These are phyloP conservation scores for Nannochloris sp. DNA, from an alignment of 139 green algal species.

Conservation along the genomic window DNA sequence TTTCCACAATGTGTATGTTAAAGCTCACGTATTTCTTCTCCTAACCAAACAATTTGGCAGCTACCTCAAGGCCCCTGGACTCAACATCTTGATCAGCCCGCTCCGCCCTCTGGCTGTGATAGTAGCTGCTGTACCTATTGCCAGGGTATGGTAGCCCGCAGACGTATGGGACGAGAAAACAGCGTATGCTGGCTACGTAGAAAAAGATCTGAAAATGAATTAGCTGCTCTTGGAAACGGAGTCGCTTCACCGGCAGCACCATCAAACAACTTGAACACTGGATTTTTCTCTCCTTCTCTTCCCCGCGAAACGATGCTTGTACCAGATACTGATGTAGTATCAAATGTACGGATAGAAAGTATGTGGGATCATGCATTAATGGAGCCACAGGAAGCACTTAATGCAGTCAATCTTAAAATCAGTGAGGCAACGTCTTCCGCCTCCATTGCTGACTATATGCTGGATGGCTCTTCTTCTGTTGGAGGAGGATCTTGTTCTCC, in stretches of 20 bases:
- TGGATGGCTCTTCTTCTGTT: neutral
- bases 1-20: too few relatives aligned
- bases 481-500: too few relatives aligned
- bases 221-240: too few relatives aligned
- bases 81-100: neutral
- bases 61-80: neutral
- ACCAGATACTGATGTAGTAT: neutral
- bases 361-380: constrained; percentile 19
- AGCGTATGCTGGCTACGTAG: constrained; percentile 21
- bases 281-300: neutral
- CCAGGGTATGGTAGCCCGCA: neutral
- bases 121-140: constrained; percentile 20
- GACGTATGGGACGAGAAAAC: neutral
- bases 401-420: neutral
- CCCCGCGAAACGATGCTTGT: neutral
- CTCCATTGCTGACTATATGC: neutral
- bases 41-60: neutral
- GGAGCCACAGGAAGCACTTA: neutral
- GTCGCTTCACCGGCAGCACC: neutral
- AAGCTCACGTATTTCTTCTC: too few relatives aligned
- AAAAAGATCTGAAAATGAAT: constrained; percentile 7
- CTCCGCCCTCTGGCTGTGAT: constrained; percentile 21
- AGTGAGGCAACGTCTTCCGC: neutral
- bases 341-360: too few relatives aligned
- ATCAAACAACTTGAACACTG: neutral